Evolutionary conservation across 2,329 filamentous ascomycete genomes (phyloP).

Genomic region (Epichloe typhina): DNA sequence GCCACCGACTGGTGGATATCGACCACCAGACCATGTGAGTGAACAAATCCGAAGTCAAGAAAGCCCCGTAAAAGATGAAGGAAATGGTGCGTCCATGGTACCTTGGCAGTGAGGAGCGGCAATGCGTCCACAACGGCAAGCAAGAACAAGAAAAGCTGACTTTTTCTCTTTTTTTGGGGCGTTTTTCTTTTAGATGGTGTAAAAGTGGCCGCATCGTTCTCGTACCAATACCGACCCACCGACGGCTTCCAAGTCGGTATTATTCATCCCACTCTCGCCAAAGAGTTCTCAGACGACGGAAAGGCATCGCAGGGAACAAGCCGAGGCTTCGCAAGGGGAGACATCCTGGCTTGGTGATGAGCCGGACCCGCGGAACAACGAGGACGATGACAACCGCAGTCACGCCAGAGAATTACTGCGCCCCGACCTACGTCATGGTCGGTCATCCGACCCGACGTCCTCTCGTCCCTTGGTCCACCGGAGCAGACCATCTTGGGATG

Average conservation of each 20-base stretch:
- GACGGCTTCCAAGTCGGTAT: conserved; percentile 25
- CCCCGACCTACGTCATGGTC: conserved; percentile 12
- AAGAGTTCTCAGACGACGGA: conserved; percentile 33
- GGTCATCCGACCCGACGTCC: conserved; percentile 22
- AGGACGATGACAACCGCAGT: conserved; percentile 9
- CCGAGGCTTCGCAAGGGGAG: conserved; percentile 12
- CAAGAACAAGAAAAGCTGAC: conserved; percentile 11
- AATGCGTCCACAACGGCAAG: background rate
- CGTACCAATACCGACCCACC: background rate
- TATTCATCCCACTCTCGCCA: conserved; percentile 36
- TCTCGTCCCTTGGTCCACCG: conserved; percentile 16
- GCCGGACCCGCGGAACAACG: conserved; percentile 9
- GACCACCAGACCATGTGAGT: conserved; percentile 32
- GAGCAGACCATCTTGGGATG: conserved; percentile 5
- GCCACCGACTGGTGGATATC: conserved; percentile 18
- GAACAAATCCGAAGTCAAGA: conserved; percentile 18
- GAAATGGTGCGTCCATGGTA: conserved; percentile 26
- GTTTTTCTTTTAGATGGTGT: conserved; percentile 16
- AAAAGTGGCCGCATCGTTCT: conserved; percentile 8
- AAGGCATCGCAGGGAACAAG: conserved; percentile 25
- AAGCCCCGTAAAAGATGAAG: conserved; percentile 13
- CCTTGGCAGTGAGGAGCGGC: conserved; percentile 9
- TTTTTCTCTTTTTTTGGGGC: background rate
- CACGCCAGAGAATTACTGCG: background rate
- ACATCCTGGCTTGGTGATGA: conserved; percentile 7